Conservation (phyloP, 768 basidiomycete genomes). For the Amanita rimosa region DNA sequence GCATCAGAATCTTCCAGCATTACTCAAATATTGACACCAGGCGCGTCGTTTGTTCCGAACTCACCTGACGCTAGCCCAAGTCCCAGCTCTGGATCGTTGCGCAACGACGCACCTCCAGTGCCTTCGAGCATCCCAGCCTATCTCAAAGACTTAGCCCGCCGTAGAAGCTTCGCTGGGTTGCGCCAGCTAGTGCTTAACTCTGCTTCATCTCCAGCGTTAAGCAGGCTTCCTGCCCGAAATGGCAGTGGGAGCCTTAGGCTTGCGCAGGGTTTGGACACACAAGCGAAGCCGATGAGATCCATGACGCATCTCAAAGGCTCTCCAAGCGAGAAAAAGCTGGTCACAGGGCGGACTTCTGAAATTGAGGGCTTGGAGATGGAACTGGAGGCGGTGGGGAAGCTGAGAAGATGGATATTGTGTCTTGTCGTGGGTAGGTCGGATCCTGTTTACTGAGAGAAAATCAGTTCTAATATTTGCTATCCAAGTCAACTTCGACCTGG, state of each 20-base stretch:
- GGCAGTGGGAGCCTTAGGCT: conserved; percentile 13
- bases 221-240: conserved; percentile 7
- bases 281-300: conserved; percentile 26
- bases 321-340: conserved; percentile 18
- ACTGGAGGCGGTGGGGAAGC: conserved; percentile 29
- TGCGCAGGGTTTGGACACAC: conserved; percentile 8
- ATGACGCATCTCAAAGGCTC: conserved; percentile 32
- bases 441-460: neutral
- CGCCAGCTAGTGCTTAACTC: conserved; percentile 6
- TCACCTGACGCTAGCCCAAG: conserved; percentile 3
- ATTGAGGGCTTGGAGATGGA: conserved; percentile 35
- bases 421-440: conserved; percentile 46
- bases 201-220: conserved; percentile 14
- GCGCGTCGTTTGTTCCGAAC: neutral
- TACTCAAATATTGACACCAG: neutral
- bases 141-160: neutral
- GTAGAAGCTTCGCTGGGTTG: neutral
- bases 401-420: conserved; percentile 59
- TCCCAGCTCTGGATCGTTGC: conserved; percentile 1
- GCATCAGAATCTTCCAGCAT: neutral
- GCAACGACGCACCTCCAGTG: neutral
- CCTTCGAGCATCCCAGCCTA: neutral
- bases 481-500: conserved; percentile 80
- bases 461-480: conserved; percentile 1
- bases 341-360: conserved; percentile 14